Evolutionary conservation across 805 yeast genomes (phyloP).

Genomic region (Candida sanyiensis): DNA sequence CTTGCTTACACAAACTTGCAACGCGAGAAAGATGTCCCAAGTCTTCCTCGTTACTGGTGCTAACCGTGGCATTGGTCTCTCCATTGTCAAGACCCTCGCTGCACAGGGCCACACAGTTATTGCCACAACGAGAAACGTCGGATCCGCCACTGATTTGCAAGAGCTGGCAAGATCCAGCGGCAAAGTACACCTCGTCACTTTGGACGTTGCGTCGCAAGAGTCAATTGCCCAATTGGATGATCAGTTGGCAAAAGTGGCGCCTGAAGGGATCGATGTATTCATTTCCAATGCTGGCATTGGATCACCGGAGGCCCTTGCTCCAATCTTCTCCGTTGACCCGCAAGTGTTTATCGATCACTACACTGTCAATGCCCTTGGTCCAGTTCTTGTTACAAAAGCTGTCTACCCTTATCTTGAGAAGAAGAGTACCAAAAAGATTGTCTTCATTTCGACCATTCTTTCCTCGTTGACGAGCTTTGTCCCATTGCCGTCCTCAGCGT

Average conservation of each 20-base stretch:
- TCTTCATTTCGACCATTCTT: slow-evolving; percentile 24
- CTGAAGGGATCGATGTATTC: slow-evolving; percentile 14
- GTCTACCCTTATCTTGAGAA: slow-evolving; percentile 17
- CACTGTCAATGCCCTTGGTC: slow-evolving; percentile 9
- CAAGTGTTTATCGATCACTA: slow-evolving; percentile 5
- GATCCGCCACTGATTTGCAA: slow-evolving; percentile 2
- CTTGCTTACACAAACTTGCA: too few relatives aligned
- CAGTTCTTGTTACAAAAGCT: slow-evolving; percentile 3
- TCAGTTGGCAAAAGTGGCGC: slow-evolving; percentile 4
- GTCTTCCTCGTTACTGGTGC: slow-evolving; percentile 5
- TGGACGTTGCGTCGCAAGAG: slow-evolving; percentile 10
- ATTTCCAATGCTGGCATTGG: slow-evolving; percentile 16
- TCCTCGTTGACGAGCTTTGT: slow-evolving; percentile 18
- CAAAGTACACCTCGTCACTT: slow-evolving; percentile 9
- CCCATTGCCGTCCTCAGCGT: slow-evolving; percentile 23
- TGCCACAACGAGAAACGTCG: slow-evolving; percentile 2
- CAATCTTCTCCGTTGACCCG: slow-evolving; percentile 2
- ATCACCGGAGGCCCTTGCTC: not conserved
- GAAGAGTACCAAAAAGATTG: slow-evolving; percentile 21
- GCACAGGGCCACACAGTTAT: not conserved
- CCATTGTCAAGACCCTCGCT: not conserved
- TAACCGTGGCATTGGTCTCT: slow-evolving; percentile 4
- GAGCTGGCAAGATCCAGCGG: not conserved
- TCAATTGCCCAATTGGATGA: slow-evolving; percentile 9
- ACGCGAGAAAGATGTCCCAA: not conserved